These are phyloP conservation scores for Metarhizium brunneum DNA, from an alignment of 2,329 filamentous ascomycete genomes.

Conservation along the genomic window DNA sequence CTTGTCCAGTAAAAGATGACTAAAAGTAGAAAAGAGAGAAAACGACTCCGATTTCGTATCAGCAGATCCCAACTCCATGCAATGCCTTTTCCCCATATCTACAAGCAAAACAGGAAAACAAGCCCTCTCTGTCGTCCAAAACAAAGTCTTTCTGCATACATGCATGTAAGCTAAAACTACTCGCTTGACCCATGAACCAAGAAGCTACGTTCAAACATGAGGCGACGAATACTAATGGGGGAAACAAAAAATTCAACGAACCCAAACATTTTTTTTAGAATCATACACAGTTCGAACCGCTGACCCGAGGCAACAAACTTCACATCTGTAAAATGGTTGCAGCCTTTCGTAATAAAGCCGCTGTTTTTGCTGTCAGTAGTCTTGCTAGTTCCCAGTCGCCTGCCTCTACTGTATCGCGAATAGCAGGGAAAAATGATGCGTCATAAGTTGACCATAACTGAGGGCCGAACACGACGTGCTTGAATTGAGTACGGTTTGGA, in stretches of 20 bases:
- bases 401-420: constrained; percentile 67
- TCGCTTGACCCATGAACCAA: not conserved
- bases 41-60: not conserved
- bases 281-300: not conserved
- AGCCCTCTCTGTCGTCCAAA: not conserved
- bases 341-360: constrained; percentile 56
- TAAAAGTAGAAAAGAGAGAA: not conserved
- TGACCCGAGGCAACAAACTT: not conserved
- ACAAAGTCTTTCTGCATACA: constrained; percentile 2
- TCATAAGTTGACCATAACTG: constrained; percentile 54
- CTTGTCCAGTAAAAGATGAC: not conserved
- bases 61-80: constrained; percentile 22
- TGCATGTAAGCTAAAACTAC: not conserved
- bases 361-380: constrained; percentile 60
- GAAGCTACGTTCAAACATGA: not conserved
- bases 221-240: no score
- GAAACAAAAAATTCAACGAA: constrained; percentile 3
- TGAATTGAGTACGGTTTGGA: constrained; percentile 83
- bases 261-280: not conserved
- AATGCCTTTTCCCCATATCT: constrained; percentile 18
- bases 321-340: constrained; percentile 25
- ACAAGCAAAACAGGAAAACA: constrained; percentile 7
- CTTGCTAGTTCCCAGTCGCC: constrained; percentile 63
- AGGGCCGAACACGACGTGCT: constrained; percentile 84
- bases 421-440: constrained; percentile 50